Evolutionary conservation across 805 yeast species (phyloP), one percentile per base, ranked within the genome.

Genomic region (Grigorovia humatica): DNA sequence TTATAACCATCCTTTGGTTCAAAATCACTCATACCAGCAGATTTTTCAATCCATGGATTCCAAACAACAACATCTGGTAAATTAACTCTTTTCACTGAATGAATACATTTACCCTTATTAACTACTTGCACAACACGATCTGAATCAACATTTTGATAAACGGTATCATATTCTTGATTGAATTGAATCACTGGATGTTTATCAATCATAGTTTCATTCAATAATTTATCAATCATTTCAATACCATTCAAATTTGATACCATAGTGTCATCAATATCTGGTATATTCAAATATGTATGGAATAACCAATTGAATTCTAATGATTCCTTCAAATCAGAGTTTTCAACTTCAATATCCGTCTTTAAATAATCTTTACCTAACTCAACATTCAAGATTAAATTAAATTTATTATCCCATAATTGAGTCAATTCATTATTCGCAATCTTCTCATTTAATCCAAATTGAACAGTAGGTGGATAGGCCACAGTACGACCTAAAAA

Each of bases 41-140:
- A 79, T 67, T 85, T 87, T 52, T 84, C 77, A 57, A 79, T 74
- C 99, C 98, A 93, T 41, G 99, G 99, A 69, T 93, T 93, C 99
- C 99, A 93, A 51, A 93, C 97, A 48, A 93, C 98, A 40, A 77
- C 71, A 57, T 81, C 85, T 38, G 74, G 76, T 44, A 87, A 72
- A 59, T 83, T 83, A 15, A 70, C 70, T 63, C 95, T 76, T 50
- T 78, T 73, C 40, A 91, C 68, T 44, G 85, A 81, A 65, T 83
- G 84, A 48, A 81, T 66, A 8, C 88, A 90, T 56, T 80, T 76
- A 46, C 91, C 93, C 51, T 77, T 75, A 53, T 80, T 82, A 47
- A 83, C 80, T 49, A 90, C 82, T 63, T 84, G 88, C 43, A 87
- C 71, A 7, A 75, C 55, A 61, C 82, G 82, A 5, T 70, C 71